Evolutionary conservation across 169 alveolate species (phyloP).

Genomic region (Cryptosporidium andersoni): DNA sequence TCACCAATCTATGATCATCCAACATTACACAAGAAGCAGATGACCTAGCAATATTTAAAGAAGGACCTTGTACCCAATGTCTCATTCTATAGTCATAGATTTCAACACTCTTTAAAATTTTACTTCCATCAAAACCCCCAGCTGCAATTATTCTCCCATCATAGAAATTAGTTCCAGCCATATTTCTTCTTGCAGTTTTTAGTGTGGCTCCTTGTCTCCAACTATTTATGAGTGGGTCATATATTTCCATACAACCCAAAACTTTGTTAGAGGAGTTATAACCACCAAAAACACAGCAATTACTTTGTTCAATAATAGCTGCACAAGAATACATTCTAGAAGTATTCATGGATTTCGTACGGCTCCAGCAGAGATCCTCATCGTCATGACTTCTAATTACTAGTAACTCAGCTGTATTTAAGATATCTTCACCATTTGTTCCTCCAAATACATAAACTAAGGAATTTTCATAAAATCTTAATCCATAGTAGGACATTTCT

Average conservation of each 20-base stretch:
- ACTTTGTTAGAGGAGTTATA: constrained; percentile 26
- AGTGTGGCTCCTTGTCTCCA: constrained; percentile 65
- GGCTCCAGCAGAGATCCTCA: constrained; percentile 55
- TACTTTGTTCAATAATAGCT: constrained; percentile 21
- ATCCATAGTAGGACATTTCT: constrained; percentile 39
- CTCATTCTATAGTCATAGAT: constrained; percentile 56
- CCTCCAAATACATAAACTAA: constrained; percentile 60
- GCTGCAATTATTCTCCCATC: constrained; percentile 63
- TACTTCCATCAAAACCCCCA: constrained; percentile 53
- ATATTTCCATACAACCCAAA: constrained; percentile 35
- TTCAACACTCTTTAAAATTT: constrained; percentile 19
- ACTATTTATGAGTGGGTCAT: constrained; percentile 48
- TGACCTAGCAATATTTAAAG: constrained; percentile 38
- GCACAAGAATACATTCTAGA: constrained; percentile 50
- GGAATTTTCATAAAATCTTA: constrained; percentile 48
- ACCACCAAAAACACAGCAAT: constrained; percentile 62
- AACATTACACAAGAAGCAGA: constrained; percentile 58
- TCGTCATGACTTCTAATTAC: constrained; percentile 4
- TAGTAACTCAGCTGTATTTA: constrained; percentile 47
- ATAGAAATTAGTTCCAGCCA: constrained; percentile 18
- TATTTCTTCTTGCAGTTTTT: constrained; percentile 42
- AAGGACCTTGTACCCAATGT: constrained; percentile 34
- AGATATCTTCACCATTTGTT: constrained; percentile 44
- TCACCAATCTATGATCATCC: constrained; percentile 24
- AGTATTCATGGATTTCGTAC: constrained; percentile 15